phyloP scores from a whole-genome alignment of 139 green algal species.

The Tetraselmis striata region DNA sequence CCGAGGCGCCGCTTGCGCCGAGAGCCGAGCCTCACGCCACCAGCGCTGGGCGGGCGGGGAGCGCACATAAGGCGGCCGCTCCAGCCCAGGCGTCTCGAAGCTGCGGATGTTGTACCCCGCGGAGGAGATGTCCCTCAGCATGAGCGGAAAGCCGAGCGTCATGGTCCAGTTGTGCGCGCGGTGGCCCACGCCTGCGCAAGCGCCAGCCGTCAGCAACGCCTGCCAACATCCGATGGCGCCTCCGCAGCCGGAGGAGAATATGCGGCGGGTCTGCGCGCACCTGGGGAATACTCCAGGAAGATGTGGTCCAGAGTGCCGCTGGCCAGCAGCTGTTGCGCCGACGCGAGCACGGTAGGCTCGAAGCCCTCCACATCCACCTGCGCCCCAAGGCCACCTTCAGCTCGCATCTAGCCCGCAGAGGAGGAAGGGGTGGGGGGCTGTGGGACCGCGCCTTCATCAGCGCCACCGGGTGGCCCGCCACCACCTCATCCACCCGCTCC shows the following conservation, averaged over 20 bases:
- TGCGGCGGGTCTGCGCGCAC: too few relatives aligned
- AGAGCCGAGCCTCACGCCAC: too few relatives aligned
- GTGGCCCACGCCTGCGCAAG: neutral
- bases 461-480: neutral
- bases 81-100: neutral
- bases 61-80: neutral
- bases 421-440: neutral
- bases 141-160: neutral
- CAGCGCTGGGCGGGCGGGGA: too few relatives aligned
- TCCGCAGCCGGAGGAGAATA: too few relatives aligned
- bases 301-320: slow-evolving; percentile 35
- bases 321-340: slow-evolving; percentile 19
- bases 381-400: too few relatives aligned
- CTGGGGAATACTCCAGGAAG: slow-evolving; percentile 61
- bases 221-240: too few relatives aligned
- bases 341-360: slow-evolving; percentile 32
- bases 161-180: neutral
- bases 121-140: neutral
- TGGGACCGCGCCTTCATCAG: neutral
- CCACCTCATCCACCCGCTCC: slow-evolving; percentile 33
- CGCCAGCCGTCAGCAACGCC: too few relatives aligned
- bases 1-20: too few relatives aligned
- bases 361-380: slow-evolving; percentile 63
- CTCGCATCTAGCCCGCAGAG: slow-evolving; percentile 3
- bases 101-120: neutral